These are phyloP conservation scores for Fusarium mundagurra DNA, from an alignment of 2,329 filamentous ascomycete species.

Conservation along the genomic window DNA sequence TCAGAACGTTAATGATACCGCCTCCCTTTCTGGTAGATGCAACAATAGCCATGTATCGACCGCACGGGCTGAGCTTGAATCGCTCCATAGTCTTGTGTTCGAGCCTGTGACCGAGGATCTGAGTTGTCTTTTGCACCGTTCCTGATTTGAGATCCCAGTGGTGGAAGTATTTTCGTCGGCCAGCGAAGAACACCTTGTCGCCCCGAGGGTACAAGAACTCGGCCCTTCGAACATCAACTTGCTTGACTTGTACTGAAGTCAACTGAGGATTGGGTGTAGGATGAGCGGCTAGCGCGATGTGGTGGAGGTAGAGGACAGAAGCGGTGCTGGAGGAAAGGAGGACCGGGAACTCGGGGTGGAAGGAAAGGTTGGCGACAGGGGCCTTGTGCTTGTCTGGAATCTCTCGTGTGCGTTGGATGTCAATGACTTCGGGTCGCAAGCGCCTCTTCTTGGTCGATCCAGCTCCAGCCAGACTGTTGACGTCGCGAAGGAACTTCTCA, in stretches of 20 bases:
- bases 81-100: slow-evolving; percentile 92
- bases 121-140: slow-evolving; percentile 81
- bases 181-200: slow-evolving; percentile 86
- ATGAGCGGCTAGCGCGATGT: slow-evolving; percentile 79
- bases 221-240: slow-evolving; percentile 85
- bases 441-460: slow-evolving; percentile 70
- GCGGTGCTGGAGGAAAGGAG: slow-evolving; percentile 89
- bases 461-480: slow-evolving; percentile 70
- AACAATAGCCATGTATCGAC: slow-evolving; percentile 84
- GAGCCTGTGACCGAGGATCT: slow-evolving; percentile 77
- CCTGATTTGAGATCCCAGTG: slow-evolving; percentile 90
- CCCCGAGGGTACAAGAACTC: slow-evolving; percentile 79
- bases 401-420: slow-evolving; percentile 90
- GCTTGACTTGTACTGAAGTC: slow-evolving; percentile 87
- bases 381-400: slow-evolving; percentile 82
- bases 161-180: slow-evolving; percentile 91
- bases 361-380: slow-evolving; percentile 82
- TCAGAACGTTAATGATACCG: slow-evolving; percentile 86
- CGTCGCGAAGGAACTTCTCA: slow-evolving; percentile 80
- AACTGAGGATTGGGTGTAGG: slow-evolving; percentile 87
- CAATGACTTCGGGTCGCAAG: slow-evolving; percentile 85
- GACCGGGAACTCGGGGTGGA: slow-evolving; percentile 89
- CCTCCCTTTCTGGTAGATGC: slow-evolving; percentile 86
- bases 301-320: slow-evolving; percentile 87
- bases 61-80: slow-evolving; percentile 88